Conservation (phyloP, 768 basidiomycete species). For the Agaricus bisporus region DNA sequence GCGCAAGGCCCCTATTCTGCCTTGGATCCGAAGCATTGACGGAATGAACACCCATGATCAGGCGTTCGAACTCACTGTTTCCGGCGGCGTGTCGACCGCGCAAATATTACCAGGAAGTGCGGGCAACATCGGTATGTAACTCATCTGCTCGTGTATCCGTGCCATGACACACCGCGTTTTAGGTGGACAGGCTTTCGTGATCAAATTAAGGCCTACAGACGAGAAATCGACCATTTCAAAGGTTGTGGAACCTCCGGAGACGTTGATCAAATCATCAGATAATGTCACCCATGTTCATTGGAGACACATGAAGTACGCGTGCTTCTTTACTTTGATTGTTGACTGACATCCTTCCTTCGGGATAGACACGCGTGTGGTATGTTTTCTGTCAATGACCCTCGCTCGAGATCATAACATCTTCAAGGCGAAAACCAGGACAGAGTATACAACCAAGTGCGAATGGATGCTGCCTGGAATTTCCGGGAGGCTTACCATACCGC, state of each 20-base stretch:
- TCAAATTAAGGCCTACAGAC: slow-evolving; percentile 65
- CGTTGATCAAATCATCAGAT: slow-evolving; percentile 33
- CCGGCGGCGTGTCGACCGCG: slow-evolving; percentile 72
- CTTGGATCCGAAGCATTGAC: slow-evolving; percentile 67
- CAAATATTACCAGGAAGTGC: slow-evolving; percentile 71
- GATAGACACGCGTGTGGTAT: slow-evolving; percentile 59
- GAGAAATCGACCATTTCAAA: slow-evolving; percentile 65
- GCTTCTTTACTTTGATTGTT: not conserved
- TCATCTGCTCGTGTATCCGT: not conserved
- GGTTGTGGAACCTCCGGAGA: slow-evolving; percentile 69
- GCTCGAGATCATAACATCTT: not conserved
- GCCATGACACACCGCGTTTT: not conserved
- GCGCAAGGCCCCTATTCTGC: slow-evolving; percentile 38
- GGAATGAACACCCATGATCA: slow-evolving; percentile 73
- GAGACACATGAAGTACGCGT: slow-evolving; percentile 69
- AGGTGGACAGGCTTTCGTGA: slow-evolving; percentile 77
- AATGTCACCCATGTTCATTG: slow-evolving; percentile 37
- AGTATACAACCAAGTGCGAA: slow-evolving; percentile 42
- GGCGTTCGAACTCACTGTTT: slow-evolving; percentile 46
- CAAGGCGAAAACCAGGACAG: slow-evolving; percentile 52
- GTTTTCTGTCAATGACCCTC: slow-evolving; percentile 12
- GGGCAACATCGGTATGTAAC: slow-evolving; percentile 45
- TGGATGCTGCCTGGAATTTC: slow-evolving; percentile 65
- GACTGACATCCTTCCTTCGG: not conserved
- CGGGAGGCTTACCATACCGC: slow-evolving; percentile 69